Evolutionary conservation across 2,329 filamentous ascomycete genomes (phyloP), one percentile per base, ranked within the genome.

Genomic region (Claviceps capensis): DNA sequence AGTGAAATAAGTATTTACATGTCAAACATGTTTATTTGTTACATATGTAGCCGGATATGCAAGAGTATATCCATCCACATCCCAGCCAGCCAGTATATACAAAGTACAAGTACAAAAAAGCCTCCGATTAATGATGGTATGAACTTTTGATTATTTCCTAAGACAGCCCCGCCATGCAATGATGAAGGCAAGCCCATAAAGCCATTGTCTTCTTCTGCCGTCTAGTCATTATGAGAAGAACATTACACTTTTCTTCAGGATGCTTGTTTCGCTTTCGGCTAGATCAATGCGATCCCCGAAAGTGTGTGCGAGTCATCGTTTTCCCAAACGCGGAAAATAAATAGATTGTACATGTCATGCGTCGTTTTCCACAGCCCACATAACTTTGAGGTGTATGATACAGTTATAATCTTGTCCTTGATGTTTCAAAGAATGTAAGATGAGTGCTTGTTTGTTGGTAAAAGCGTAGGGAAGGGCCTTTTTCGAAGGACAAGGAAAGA

Each of bases 201-300:
- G 16, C 7, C 16, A 11, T 44, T 23, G 45, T 46, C 17, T 50
- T 30, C 13, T 45, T 45, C 8, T n/a, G 16, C 17, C 23, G 34
- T 53, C 47, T 56, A 63, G 30, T 58, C 60, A 63, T 72, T 68
- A 63, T 72, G 69, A 72, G 68, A 63, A 69, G 70, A 72, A 69
- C 69, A 71, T 71, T 68, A 69, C 67, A 70, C 67, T 69, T 57
- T 45, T 26, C n/a, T 44, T 41, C 22, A 16, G 11, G 13, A 34
- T 11, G 9, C 13, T 23, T 44, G 22, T 43, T 22, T 22, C 8
- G 9, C 7, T 43, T 23, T 43, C 11, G 16, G 16, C 58, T 59
- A 57, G 64, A 57, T 63, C 60, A 67, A 68, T 67, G 64, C 66
- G 57, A 60, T 59, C 59, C 57, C 55, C 50, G 51, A 56, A 57